These are phyloP conservation scores for Trametopsis cervina DNA, from an alignment of 768 basidiomycete genomes.

Conservation along the genomic window DNA sequence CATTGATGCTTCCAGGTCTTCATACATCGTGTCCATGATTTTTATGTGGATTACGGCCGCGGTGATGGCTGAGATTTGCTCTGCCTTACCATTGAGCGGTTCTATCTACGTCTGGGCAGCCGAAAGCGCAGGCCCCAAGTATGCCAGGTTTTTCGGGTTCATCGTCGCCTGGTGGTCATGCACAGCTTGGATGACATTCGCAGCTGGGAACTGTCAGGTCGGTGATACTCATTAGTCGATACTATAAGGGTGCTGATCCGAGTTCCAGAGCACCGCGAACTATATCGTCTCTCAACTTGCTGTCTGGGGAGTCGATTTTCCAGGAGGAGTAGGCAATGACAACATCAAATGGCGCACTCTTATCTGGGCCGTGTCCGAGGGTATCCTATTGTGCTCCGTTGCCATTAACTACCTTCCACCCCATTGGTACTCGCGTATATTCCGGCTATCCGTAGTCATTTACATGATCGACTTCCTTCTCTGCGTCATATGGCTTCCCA, in stretches of 20 bases:
- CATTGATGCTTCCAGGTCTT: too few species aligned
- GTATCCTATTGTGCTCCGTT: slow-evolving; percentile 60
- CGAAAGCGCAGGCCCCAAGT: slow-evolving; percentile 83
- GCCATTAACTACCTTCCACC: slow-evolving; percentile 85
- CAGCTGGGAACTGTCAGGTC: slow-evolving; percentile 84
- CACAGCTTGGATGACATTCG: slow-evolving; percentile 95
- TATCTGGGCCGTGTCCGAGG: slow-evolving; percentile 79
- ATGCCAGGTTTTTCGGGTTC: slow-evolving; percentile 83
- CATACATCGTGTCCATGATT: slow-evolving; percentile 72
- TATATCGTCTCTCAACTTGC: slow-evolving; percentile 80
- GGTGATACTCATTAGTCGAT: too few species aligned
- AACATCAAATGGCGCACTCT: slow-evolving; percentile 85
- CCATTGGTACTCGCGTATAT: slow-evolving; percentile 62
- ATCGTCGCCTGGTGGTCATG: slow-evolving; percentile 91
- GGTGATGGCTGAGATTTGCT: slow-evolving; percentile 86
- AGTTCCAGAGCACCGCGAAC: slow-evolving; percentile 79
- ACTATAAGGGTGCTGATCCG: too few species aligned
- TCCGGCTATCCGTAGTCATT: slow-evolving; percentile 66
- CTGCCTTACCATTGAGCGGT: slow-evolving; percentile 78
- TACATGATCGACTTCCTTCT: slow-evolving; percentile 86
- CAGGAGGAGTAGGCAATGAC: slow-evolving; percentile 62
- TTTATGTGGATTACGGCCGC: slow-evolving; percentile 88
- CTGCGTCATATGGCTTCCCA: slow-evolving; percentile 87
- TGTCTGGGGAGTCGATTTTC: slow-evolving; percentile 77
- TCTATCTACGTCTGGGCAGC: slow-evolving; percentile 96